phyloP scores from a whole-genome alignment of 2,329 filamentous ascomycete species.

The Claviceps sp. region DNA sequence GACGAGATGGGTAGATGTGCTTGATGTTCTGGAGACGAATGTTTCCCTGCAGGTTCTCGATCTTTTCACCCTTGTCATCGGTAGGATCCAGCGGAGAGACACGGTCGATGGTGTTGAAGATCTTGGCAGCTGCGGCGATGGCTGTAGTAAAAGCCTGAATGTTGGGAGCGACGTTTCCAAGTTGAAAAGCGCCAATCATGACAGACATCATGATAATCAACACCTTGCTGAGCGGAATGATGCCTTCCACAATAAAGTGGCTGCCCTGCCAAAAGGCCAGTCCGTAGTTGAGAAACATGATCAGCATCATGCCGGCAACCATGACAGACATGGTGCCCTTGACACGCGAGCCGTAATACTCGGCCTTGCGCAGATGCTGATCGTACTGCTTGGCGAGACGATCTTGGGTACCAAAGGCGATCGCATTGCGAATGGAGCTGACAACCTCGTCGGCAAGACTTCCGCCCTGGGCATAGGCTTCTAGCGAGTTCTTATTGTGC shows the following conservation, averaged over 20 bases:
- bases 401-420: conserved; percentile 86
- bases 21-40: conserved; percentile 74
- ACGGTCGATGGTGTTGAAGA: conserved; percentile 88
- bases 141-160: conserved; percentile 74
- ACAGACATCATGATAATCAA: conserved; percentile 80
- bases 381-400: conserved; percentile 84
- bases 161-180: conserved; percentile 80
- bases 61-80: conserved; percentile 52
- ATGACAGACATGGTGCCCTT: conserved; percentile 64
- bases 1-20: conserved; percentile 88
- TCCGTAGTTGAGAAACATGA: conserved; percentile 78
- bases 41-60: conserved; percentile 60
- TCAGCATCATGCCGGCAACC: conserved; percentile 70
- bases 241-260: conserved; percentile 53
- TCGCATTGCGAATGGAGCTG: conserved; percentile 81
- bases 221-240: conserved; percentile 55
- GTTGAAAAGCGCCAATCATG: conserved; percentile 83
- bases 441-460: conserved; percentile 89
- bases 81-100: conserved; percentile 70
- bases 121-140: conserved; percentile 76
- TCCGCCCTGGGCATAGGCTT: conserved; percentile 72
- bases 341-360: conserved; percentile 62
- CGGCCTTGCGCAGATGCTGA: conserved; percentile 55
- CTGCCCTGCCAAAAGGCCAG: conserved; percentile 83
- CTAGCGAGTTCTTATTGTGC: conserved; percentile 64